A percentile compares a stretch with the other conserved stretches of the same genome.
Conservation (phyloP, 805 yeast species). For the Myxozyma mucilagina region DNA sequence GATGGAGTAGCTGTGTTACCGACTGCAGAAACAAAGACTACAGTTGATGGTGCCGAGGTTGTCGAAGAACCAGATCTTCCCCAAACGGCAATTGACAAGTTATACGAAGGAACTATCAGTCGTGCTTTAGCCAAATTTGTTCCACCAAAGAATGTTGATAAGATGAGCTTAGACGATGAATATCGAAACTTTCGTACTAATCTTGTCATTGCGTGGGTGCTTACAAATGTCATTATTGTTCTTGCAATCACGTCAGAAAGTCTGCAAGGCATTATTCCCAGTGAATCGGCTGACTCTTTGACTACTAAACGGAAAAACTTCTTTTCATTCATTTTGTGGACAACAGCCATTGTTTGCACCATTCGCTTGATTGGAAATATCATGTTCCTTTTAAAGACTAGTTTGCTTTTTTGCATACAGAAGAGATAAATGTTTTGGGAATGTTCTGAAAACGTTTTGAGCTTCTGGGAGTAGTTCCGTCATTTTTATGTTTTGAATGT, state of each 20-base stretch:
- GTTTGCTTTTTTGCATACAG: slow-evolving; percentile 24
- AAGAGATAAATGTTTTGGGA: background rate
- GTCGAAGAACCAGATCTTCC: slow-evolving; percentile 53
- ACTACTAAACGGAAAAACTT: slow-evolving; percentile 39
- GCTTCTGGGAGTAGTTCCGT: background rate
- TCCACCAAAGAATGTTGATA: slow-evolving; percentile 40
- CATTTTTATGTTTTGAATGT: too few relatives aligned
- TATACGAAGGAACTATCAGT: slow-evolving; percentile 49
- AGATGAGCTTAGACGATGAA: slow-evolving; percentile 40
- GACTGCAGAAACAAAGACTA: slow-evolving; percentile 48
- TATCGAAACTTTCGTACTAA: slow-evolving; percentile 46
- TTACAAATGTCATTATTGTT: slow-evolving; percentile 43
- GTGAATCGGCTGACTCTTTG: slow-evolving; percentile 28
- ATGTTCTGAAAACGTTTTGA: background rate
- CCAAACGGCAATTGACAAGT: slow-evolving; percentile 55
- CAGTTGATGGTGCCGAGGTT: slow-evolving; percentile 55
- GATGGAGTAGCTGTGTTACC: slow-evolving; percentile 57
- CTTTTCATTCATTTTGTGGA: slow-evolving; percentile 56
- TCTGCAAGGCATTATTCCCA: slow-evolving; percentile 32
- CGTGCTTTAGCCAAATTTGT: slow-evolving; percentile 55
- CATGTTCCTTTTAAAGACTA: slow-evolving; percentile 45
- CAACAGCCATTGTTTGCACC: slow-evolving; percentile 61
- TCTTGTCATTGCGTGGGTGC: slow-evolving; percentile 44
- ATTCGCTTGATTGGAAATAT: slow-evolving; percentile 58
- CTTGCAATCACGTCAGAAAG: slow-evolving; percentile 44